Conservation (phyloP, 305 asterid species). For the Ajuga reptans region DNA sequence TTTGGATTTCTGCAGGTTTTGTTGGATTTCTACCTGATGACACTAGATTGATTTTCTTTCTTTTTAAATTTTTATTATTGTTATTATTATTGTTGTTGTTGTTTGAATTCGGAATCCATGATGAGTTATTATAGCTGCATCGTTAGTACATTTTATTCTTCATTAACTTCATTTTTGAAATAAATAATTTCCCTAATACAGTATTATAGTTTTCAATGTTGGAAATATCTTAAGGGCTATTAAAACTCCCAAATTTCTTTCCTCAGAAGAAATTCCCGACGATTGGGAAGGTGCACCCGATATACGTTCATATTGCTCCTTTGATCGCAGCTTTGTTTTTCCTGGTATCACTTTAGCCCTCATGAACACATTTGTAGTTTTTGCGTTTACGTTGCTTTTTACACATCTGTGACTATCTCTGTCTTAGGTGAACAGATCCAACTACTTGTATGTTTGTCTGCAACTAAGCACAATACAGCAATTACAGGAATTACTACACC, state of each 20-base stretch:
- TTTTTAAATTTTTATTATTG: too few species aligned
- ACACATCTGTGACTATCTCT: constrained; percentile 19
- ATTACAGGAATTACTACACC: constrained; percentile 70
- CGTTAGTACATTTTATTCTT: too few species aligned
- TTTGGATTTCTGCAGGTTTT: too few species aligned
- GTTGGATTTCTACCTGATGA: too few species aligned
- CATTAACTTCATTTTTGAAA: not conserved
- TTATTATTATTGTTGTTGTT: too few species aligned
- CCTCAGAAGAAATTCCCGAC: constrained; percentile 65
- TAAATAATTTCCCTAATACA: not conserved
- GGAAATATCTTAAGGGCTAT: not conserved
- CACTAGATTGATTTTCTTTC: too few species aligned
- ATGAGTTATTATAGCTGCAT: too few species aligned
- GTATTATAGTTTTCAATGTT: not conserved
- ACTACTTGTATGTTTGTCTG: constrained; percentile 64
- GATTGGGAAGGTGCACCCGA: constrained; percentile 69
- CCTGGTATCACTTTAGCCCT: constrained; percentile 42
- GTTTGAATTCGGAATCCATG: too few species aligned
- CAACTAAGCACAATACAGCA: constrained; percentile 60
- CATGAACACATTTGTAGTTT: not conserved
- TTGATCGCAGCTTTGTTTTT: constrained; percentile 78
- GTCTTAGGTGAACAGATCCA: constrained; percentile 72
- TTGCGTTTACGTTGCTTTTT: constrained; percentile 7
- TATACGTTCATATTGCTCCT: constrained; percentile 48
- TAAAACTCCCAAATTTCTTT: constrained; percentile 18